Base-by-base conservation (phyloP, 192 early-diverging fungal genomes). In the Coemansia sp. region DNA sequence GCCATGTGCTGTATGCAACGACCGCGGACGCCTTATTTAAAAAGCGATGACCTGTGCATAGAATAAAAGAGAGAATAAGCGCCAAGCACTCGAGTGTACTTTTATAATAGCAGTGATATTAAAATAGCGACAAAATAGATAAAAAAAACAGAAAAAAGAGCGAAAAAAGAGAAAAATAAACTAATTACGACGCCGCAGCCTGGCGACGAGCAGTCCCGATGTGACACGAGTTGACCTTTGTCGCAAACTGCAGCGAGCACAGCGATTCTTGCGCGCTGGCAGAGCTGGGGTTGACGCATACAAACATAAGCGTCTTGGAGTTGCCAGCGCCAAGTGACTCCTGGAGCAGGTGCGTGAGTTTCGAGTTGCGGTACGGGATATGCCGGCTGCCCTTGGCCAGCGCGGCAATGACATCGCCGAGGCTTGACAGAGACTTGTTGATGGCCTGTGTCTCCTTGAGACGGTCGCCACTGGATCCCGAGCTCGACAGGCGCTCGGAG, bases 301-400 rank as follows among this genome's bases (percentile, higher is more conserved):
- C 96, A 90, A 99, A 97, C 96, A 99, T 99, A 18, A 97, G 85
- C 10, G 95, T 97, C 77, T 99, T 99, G 71, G 90, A 91, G 66
- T 97, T 97, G 17, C 97, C 97, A 0, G 69, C 72, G 42, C 92
- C 91, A 8, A 88, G 69, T 4, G 77, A 88, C 64, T 85, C 75
- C 55, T 85, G 84, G 56, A 88, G 68, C 61, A 90, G 63, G 38
- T 80, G 77, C 18, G 74, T 83, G 60, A 95, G 83, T 82, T 96
- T 95, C 7, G 94, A 96, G 84, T 99, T 95, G 61, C 96, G 83
- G 80, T 95, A 99, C 4, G 96, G 96, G 22, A 99, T 85, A 75
- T 96, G 91, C 32, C 76, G 77, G 59, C 89, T 89, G 38, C 89
- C 86, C 69, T 91, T 90, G 7, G 87, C 86, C 14, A 97, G 79